Evolutionary conservation across 495 filamentous ascomycete genomes (phyloP).

Genomic region (Tuber aestivum): DNA sequence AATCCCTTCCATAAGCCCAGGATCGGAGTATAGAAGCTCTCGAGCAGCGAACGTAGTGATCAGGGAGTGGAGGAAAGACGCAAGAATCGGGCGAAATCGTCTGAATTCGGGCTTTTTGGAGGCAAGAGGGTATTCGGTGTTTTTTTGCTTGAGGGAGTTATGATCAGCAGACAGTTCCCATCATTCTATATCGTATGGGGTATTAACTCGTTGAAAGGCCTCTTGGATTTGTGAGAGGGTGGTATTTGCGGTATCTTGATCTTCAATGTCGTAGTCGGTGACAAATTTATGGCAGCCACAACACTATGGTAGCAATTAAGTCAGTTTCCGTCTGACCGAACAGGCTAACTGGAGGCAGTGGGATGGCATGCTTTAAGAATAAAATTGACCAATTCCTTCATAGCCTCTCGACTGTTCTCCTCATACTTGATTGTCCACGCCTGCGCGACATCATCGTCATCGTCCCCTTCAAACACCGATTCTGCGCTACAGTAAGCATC

Average conservation of each 20-base stretch:
- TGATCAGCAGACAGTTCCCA: not conserved
- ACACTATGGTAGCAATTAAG: constrained; percentile 38
- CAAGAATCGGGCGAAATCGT: constrained; percentile 67
- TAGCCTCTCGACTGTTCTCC: constrained; percentile 57
- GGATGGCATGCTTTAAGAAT: constrained; percentile 56
- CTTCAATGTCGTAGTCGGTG: constrained; percentile 69
- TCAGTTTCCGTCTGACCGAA: not conserved
- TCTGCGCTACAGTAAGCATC: constrained; percentile 36
- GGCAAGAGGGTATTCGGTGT: constrained; percentile 88
- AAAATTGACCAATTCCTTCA: constrained; percentile 83
- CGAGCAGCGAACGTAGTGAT: constrained; percentile 68
- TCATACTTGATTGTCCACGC: constrained; percentile 74
- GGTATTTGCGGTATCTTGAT: constrained; percentile 64
- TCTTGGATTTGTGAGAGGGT: constrained; percentile 70
- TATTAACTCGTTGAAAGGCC: constrained; percentile 62
- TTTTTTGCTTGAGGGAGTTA: constrained; percentile 53
- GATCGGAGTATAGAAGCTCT: constrained; percentile 67
- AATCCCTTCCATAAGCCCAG: constrained; percentile 72
- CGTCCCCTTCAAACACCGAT: constrained; percentile 42
- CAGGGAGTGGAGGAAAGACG: constrained; percentile 68
- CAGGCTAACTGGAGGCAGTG: not conserved
- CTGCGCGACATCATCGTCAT: constrained; percentile 64
- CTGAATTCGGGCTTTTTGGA: constrained; percentile 65
- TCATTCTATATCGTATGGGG: not conserved
- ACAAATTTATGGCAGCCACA: constrained; percentile 73